Evolutionary conservation across 331 rosid species (phyloP), one percentile per base, ranked within the genome.

Genomic region (Rhamnella rubrinervis): DNA sequence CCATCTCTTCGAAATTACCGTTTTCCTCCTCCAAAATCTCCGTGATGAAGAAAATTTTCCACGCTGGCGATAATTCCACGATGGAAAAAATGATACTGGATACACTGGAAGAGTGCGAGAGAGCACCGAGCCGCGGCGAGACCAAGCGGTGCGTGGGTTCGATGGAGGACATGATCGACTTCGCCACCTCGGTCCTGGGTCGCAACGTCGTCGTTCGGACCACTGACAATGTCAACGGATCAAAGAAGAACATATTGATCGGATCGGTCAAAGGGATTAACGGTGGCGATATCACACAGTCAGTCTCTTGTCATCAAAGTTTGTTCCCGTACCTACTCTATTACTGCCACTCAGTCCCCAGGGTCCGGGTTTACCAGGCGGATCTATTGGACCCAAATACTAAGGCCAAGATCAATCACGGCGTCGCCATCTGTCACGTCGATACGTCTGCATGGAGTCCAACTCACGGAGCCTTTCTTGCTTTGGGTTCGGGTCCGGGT

Each of bases 231-330:
- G 83, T 87, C 5, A 79, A 69, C 9, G 97, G 99, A 63, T 81
- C 96, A 12, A 91, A 87, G 78, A 74, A 78, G 49, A 65, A 74
- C 2, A 79, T 95, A 1, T 20, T 82, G 83, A 62, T 95, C 61
- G 96, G 96, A 49, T 53, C 68, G 19, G 89, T 95, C 64, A 64
- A 14, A 0, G 92, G 91, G 7, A 85, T 95, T 44, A 85, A 95
- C 78, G 96, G 93, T 52, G 99, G 97, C 0, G 84, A 71, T 66
- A 82, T 90, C 59, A 95, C 99, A 26, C 82, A 83, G 38, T 95
- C 99, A 0, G 99, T 95, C 8, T 95, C 99, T 1, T 95, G 99
- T 76, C 99, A 95, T 20, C 99, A 95, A 87, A 95, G 96, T 40
- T 14, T 95, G 68, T 95, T 86, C 52, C 97, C 99, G 7, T 95